phyloP scores from a whole-genome alignment of 371 early-diverging fungal species.

The Cladochytrium tenue region DNA sequence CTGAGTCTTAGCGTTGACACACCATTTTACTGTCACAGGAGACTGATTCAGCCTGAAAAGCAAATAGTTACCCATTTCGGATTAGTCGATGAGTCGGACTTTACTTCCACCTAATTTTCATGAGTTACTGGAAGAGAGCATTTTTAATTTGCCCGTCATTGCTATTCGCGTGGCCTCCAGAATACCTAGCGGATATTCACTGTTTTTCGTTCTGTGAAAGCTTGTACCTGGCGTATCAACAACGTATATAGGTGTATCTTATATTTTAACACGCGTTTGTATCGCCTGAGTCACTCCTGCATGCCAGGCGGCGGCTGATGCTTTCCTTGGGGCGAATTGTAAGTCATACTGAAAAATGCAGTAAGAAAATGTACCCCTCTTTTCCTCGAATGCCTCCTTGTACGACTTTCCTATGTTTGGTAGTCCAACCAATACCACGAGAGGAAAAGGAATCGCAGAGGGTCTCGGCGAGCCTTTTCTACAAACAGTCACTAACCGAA shows the following conservation, averaged over 20 bases:
- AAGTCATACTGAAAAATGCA: conserved; percentile 15
- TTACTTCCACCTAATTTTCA: conserved; percentile 70
- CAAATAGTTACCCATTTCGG: conserved; percentile 84
- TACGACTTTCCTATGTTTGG: conserved; percentile 94
- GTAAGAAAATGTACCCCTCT: not conserved
- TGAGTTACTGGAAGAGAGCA: not conserved
- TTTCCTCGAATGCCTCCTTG: conserved; percentile 26
- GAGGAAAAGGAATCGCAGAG: conserved; percentile 43
- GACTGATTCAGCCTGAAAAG: conserved; percentile 75
- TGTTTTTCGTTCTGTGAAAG: conserved; percentile 28
- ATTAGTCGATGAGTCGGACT: conserved; percentile 79
- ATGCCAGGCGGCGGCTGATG: conserved; percentile 78
- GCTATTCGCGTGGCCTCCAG: conserved; percentile 39
- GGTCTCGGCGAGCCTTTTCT: conserved; percentile 29
- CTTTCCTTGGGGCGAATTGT: conserved; percentile 63
- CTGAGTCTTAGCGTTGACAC: too few species aligned
- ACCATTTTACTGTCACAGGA: too few species aligned
- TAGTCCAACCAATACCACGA: conserved; percentile 88
- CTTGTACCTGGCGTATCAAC: conserved; percentile 80
- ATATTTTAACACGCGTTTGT: conserved; percentile 77
- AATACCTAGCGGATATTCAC: too few species aligned
- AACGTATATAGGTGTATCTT: conserved; percentile 82
- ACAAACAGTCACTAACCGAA: conserved; percentile 1
- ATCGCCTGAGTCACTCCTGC: conserved; percentile 90
- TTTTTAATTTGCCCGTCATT: conserved; percentile 20